Base-by-base conservation (phyloP, 495 filamentous ascomycete genomes). In the Penicillium parvum region DNA sequence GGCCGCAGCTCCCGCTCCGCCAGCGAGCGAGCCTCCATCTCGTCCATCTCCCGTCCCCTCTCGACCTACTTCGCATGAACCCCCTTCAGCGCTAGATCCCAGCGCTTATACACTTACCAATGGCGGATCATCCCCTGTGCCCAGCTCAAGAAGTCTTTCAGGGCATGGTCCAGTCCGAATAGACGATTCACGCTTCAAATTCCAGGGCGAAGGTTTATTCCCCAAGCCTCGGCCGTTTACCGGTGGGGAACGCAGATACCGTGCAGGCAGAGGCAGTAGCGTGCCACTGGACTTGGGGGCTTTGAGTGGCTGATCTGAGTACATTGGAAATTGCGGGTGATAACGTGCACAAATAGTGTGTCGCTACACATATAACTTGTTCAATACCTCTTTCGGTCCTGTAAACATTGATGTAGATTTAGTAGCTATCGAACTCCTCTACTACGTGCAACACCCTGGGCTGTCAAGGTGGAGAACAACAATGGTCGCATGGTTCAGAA, bases 191-290 rank as follows among this genome's bases (percentile, higher is more conserved):
- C 73, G 90, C 55, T 98, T 88, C 81, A 86, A 83, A 53, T 98
- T 96, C 61, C 81, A 88, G 52, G 73, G 79, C 21, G 91, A 97
- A 42, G 78, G 76, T 23, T 74, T 86, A 48, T 71, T 98, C 14
- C 90, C 92, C 2, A 90, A 86, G 54, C 91, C 92, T 30, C 75
- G 90, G 44, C 78, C 81, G 2, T 96, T 92, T 57, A 61, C 70
- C 6, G 85, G 86, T 3, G 80, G 73, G 20, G 62, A 69, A 23
- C 87, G 86, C 57, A 77, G 79, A 52, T 98, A 98, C 66, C 75
- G 90, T 28, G 92, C 91, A 18, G 92, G 92, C 7, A 77, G 90
- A 58, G 91, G 88, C 16, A 96, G 88, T 65, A 95, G 86, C 70
- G 89, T 98, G 28, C 92, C 92, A 28, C 73, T 97, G 56, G 87